These are phyloP conservation scores for Xylariaceae sp. DNA, from an alignment of 2,329 filamentous ascomycete genomes.

Conservation along the genomic window DNA sequence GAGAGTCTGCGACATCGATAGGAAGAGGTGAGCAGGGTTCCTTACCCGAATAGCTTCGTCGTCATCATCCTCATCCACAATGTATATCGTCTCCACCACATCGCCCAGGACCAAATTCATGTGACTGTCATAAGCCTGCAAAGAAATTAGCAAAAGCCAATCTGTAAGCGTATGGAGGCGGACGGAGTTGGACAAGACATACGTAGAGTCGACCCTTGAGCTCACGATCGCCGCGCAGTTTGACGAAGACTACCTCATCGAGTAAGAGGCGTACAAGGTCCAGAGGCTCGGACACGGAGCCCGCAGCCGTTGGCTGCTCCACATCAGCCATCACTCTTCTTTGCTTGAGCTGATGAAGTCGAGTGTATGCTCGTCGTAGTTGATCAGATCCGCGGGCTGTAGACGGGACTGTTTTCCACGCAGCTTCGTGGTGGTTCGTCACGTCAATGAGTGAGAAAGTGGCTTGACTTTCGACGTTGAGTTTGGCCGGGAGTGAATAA, in stretches of 20 bases:
- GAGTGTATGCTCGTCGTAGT: not conserved
- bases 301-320: constrained; percentile 65
- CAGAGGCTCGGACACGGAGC: constrained; percentile 84
- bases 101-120: constrained; percentile 96
- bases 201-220: constrained; percentile 94
- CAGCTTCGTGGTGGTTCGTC: too few species aligned
- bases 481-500: too few species aligned
- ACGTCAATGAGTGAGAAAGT: too few species aligned
- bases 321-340: constrained; percentile 68
- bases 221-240: constrained; percentile 92
- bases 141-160: constrained; percentile 2
- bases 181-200: constrained; percentile 32
- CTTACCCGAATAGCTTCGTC: constrained; percentile 71
- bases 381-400: not conserved
- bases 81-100: constrained; percentile 94
- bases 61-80: constrained; percentile 84
- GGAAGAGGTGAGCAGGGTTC: not conserved
- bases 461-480: too few species aligned
- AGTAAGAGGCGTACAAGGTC: constrained; percentile 92
- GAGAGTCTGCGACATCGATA: not conserved
- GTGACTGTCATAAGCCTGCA: constrained; percentile 93
- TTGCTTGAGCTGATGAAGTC: not conserved
- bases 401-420: not conserved
- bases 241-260: constrained; percentile 95
- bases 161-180: not conserved